Evolutionary conservation across 129 eudicot species (phyloP), one percentile per base, ranked within the genome.

Genomic region (Flaveria robusta): DNA sequence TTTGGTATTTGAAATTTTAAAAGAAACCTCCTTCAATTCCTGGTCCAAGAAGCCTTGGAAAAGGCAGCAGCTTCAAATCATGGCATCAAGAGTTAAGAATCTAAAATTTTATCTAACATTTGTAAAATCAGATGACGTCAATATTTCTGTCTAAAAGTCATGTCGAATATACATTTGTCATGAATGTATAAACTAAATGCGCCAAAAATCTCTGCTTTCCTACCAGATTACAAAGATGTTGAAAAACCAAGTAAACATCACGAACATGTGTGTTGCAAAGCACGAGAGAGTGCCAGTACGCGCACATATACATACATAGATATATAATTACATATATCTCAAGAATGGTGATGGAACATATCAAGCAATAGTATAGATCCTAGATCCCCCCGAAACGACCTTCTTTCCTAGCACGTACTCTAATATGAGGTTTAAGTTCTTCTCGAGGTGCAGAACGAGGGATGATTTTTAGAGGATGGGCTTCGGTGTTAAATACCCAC

Each of bases 401-500:
- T 86, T 91, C 93, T 83, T 82, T 91, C 87, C 97, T 87, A 37
- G 85, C 85, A 24, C 87, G 97, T 51, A 66, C 43, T 74, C 87
- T 78, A 34, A 60, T 76, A 71, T 64, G 72, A 52, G 83, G 81
- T 9, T 82, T 69, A n/a, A 65, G 83, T 56, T 74, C 87, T 11
- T 65, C 77, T 20, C 71, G 69, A 23, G 69, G 74, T 8, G 73
- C 79, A 6, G 71, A 31, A 26, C 98, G 91, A 19, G 93, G 41
- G 9, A 91, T 88, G 10, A 95, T 91, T 73, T 74, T 89, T 69
- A 95, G 60, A 7, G 99, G 99, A 78, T 95, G 99, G 7, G 99
- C 99, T 85, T 95, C 99, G 31, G 99, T 95, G 85, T 95, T 95
- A 81, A 95, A 95, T 6, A 95, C 99, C 99, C 99, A 95, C 84